phyloP scores from a whole-genome alignment of 345 rosid species.

The Aquilaria malaccensis region DNA sequence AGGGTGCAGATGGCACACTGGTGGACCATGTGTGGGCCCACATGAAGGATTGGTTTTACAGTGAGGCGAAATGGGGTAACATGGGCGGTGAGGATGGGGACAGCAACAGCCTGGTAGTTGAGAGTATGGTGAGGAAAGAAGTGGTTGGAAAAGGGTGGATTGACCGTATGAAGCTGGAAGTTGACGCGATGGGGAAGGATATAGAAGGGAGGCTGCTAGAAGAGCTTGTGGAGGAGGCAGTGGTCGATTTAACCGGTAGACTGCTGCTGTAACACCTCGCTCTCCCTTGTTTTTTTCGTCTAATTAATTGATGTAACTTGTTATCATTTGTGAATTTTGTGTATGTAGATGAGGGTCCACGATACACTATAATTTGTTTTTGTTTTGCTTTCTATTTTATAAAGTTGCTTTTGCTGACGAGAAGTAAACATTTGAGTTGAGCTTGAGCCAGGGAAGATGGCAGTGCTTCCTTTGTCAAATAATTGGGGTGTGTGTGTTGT shows the following conservation, averaged over 20 bases:
- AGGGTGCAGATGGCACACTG: conserved; percentile 21
- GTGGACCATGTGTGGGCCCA: conserved; percentile 62
- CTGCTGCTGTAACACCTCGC: conserved; percentile 1
- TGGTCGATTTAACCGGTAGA: conserved; percentile 40
- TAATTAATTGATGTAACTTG: no score
- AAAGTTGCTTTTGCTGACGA: no score
- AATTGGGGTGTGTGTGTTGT: no score
- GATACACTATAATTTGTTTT: no score
- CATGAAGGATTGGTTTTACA: conserved; percentile 53
- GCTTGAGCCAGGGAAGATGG: no score
- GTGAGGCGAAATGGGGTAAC: conserved; percentile 21
- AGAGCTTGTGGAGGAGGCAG: conserved; percentile 79
- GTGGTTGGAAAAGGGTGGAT: conserved; percentile 68
- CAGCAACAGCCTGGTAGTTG: conserved; percentile 54
- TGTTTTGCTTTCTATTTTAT: no score
- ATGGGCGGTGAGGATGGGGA: conserved; percentile 39
- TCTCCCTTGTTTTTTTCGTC: no score
- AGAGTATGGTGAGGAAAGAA: conserved; percentile 60
- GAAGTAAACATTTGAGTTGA: no score
- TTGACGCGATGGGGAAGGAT: conserved; percentile 42
- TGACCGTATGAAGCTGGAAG: conserved; percentile 39
- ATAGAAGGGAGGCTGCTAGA: conserved; percentile 58
- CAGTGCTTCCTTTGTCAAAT: no score
- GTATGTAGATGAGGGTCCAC: no score
- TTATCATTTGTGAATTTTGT: no score